A percentile compares a stretch with the other conserved stretches of the same genome.
Conservation (phyloP, 2,329 filamentous ascomycete genomes). For the Metarhizium album region DNA sequence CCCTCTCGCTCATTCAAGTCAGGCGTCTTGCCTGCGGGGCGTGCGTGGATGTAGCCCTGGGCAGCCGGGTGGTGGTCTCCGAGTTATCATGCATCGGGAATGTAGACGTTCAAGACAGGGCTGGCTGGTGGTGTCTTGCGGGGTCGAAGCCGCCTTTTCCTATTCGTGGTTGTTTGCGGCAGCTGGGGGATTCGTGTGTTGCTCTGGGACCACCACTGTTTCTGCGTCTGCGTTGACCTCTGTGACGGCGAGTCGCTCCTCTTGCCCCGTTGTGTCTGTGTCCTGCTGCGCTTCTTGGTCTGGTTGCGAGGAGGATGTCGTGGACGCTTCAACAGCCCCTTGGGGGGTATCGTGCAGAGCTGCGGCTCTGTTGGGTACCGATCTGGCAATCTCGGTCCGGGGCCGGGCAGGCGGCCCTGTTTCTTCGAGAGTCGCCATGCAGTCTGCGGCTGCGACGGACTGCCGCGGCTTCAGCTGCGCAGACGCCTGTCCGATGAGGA, state of each 20-base stretch:
- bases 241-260: background rate
- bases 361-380: background rate
- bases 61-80: slow-evolving; percentile 1
- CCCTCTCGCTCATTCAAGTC: background rate
- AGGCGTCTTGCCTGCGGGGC: background rate
- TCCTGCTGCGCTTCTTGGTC: background rate
- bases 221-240: background rate
- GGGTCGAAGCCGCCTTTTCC: slow-evolving; percentile 1
- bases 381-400: background rate
- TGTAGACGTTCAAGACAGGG: slow-evolving; percentile 3
- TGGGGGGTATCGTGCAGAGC: background rate
- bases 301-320: background rate
- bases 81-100: background rate
- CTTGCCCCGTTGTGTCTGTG: background rate
- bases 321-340: background rate
- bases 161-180: background rate
- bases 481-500: background rate
- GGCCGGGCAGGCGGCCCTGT: background rate
- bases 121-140: slow-evolving; percentile 1
- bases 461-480: background rate
- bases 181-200: background rate
- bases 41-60: slow-evolving; percentile 1
- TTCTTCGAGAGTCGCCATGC: background rate
- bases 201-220: background rate
- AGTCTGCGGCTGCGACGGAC: background rate